Conservation (phyloP, 768 basidiomycete genomes). For the Termitomyces sp. region DNA sequence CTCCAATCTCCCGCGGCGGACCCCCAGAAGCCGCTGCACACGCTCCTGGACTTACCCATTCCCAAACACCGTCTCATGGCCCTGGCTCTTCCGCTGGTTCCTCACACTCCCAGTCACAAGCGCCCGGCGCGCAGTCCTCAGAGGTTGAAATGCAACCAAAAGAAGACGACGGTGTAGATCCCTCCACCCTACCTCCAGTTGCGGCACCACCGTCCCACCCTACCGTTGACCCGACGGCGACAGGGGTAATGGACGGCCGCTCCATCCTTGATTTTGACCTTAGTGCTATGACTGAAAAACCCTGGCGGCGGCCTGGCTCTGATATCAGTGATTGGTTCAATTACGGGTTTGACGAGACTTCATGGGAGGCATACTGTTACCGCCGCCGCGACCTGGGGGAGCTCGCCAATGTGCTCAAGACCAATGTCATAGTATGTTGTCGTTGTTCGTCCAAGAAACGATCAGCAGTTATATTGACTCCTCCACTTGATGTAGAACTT, state of each 20-base stretch:
- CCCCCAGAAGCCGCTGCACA: conserved; percentile 19
- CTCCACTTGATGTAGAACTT: conserved; percentile 50
- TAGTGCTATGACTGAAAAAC: conserved; percentile 68
- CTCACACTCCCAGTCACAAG: conserved; percentile 11
- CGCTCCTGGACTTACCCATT: background rate
- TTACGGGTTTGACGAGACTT: conserved; percentile 96
- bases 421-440: conserved; percentile 70
- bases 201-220: conserved; percentile 79
- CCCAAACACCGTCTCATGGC: background rate
- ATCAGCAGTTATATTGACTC: conserved; percentile 6
- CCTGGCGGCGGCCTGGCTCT: conserved; percentile 88
- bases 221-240: conserved; percentile 58
- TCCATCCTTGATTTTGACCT: conserved; percentile 86
- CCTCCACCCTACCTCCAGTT: conserved; percentile 58
- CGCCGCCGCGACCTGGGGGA: conserved; percentile 79
- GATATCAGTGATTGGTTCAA: conserved; percentile 99
- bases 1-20: conserved; percentile 61
- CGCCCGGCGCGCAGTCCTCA: conserved; percentile 7
- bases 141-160: conserved; percentile 9
- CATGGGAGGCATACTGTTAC: conserved; percentile 91
- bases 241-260: conserved; percentile 67
- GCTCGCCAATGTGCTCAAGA: conserved; percentile 73
- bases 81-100: background rate
- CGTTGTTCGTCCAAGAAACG: too few species aligned
- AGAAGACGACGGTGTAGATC: conserved; percentile 54